phyloP scores from a whole-genome alignment of 768 basidiomycete genomes.

The Hericium erinaceus region DNA sequence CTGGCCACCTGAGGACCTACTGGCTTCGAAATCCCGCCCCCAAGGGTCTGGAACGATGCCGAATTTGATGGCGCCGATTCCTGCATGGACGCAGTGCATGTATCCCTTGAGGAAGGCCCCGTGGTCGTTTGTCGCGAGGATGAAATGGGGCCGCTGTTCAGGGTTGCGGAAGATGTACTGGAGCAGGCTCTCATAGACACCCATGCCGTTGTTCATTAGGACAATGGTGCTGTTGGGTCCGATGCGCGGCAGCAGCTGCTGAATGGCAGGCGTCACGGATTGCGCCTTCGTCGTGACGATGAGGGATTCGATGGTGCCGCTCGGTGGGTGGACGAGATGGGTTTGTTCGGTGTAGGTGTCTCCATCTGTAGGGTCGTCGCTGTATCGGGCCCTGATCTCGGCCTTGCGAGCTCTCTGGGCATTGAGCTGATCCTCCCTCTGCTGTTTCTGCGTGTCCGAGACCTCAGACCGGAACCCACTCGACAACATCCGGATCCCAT shows the following conservation, averaged over 20 bases:
- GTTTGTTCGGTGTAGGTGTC: not conserved
- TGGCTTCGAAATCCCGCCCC: slow-evolving; percentile 55
- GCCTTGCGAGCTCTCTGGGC: too few relatives aligned
- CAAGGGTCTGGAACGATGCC: slow-evolving; percentile 65
- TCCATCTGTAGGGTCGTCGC: not conserved
- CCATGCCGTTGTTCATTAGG: slow-evolving; percentile 93
- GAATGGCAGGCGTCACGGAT: slow-evolving; percentile 48
- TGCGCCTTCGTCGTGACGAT: slow-evolving; percentile 78
- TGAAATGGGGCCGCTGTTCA: slow-evolving; percentile 69
- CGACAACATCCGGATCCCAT: slow-evolving; percentile 34
- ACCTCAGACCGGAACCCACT: slow-evolving; percentile 43
- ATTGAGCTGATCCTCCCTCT: not conserved
- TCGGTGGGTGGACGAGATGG: not conserved
- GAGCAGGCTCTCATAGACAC: slow-evolving; percentile 74
- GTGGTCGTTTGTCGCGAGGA: slow-evolving; percentile 77
- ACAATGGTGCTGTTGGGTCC: slow-evolving; percentile 69
- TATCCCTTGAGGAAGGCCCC: slow-evolving; percentile 52
- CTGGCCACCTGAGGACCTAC: slow-evolving; percentile 27
- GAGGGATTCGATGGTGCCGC: slow-evolving; percentile 55
- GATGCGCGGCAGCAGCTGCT: slow-evolving; percentile 52
- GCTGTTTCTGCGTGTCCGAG: slow-evolving; percentile 22
- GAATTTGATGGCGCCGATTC: slow-evolving; percentile 64
- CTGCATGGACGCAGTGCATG: slow-evolving; percentile 59
- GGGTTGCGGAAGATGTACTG: slow-evolving; percentile 62
- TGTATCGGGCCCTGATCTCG: too few relatives aligned